Base-by-base conservation (phyloP, 2,329 filamentous ascomycete genomes). In the Polytolypa hystricis region DNA sequence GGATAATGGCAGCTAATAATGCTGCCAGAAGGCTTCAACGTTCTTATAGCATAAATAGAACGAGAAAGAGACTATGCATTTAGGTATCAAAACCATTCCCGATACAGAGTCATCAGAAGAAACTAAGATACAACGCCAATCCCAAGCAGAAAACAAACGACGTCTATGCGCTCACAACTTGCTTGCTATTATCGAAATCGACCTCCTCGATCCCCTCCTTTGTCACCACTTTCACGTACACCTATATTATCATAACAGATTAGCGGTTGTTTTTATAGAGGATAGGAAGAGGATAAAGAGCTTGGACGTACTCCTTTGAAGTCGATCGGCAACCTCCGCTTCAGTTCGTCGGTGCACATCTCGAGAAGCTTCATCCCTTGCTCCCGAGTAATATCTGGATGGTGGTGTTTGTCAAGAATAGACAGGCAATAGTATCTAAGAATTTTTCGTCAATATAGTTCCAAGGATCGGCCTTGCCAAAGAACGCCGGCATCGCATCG, bases 321-420 rank as follows among this genome's bases (percentile, higher is more conserved):
- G 62, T 98, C 91, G 57, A 98, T 87, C 42, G 91, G 91, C 71
- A 98, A 75, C 64, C 93, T 77, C 60, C 91, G 79, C 76, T 95
- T 94, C 58, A 98, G 69, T 71, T 98, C 91, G 61, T 96, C 87
- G 49, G 84, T 91, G 68, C 91, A 98, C 79, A 95, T 82, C 52
- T 77, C 80, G 54, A 98, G 69, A 45, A 98, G 77, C 71, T 94
- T 91, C 66, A 94, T 75, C 39, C 91, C 91, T 61, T 93, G 76
- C 44, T 82, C 86, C 37, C 91, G 78, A 43, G 74, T 75, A 62
- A 98, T 96, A 56, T 95, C 81, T 32, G 91, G 89, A 56, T 95
- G 84, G 61, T 98, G 91, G 62, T 98, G 91, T 71, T 98, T 98
- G 69, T 98, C 91, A 35, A 98, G 77, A 50, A 94, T 93, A 5